phyloP scores from a whole-genome alignment of 495 filamentous ascomycete species.

The Astrothelium macrocarpum region DNA sequence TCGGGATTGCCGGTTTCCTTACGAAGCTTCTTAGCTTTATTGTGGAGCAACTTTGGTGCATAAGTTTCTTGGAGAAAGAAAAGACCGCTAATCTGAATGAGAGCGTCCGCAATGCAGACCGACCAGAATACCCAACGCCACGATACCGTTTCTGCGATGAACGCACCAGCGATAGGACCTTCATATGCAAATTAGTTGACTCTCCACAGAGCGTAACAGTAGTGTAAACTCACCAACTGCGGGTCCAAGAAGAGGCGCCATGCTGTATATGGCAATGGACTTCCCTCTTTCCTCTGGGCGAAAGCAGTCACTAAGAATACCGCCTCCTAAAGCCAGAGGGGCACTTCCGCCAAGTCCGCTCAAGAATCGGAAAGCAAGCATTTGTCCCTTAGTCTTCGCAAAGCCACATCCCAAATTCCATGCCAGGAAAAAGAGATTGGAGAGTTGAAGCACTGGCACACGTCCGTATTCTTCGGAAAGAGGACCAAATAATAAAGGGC shows the following conservation, averaged over 20 bases:
- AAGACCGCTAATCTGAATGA: constrained; percentile 54
- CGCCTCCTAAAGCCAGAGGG: constrained; percentile 34
- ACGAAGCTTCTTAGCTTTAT: constrained; percentile 47
- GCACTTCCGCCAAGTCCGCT: constrained; percentile 34
- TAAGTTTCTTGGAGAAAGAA: constrained; percentile 67
- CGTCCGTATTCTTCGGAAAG: constrained; percentile 34
- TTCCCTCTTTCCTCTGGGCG: constrained; percentile 32
- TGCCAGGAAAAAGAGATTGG: constrained; percentile 32
- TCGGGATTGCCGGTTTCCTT: constrained; percentile 54
- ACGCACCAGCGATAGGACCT: constrained; percentile 32
- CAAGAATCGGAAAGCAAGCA: constrained; percentile 35
- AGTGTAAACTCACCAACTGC: constrained; percentile 23
- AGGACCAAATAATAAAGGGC: constrained; percentile 36
- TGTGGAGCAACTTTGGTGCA: constrained; percentile 48
- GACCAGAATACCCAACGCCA: constrained; percentile 36
- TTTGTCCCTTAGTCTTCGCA: constrained; percentile 26
- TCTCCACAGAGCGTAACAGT: neutral
- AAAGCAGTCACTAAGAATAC: constrained; percentile 32
- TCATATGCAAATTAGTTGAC: neutral
- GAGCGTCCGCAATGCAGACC: constrained; percentile 49
- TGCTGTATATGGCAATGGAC: constrained; percentile 32
- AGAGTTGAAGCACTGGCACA: constrained; percentile 29
- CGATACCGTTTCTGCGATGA: constrained; percentile 56
- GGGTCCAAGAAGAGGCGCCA: constrained; percentile 34
- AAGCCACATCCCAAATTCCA: constrained; percentile 36